Percentiles rank a stretch among this genome's conserved stretches.
Evolutionary conservation across 768 basidiomycete genomes (phyloP).

Genomic region (Daedalea quercina): DNA sequence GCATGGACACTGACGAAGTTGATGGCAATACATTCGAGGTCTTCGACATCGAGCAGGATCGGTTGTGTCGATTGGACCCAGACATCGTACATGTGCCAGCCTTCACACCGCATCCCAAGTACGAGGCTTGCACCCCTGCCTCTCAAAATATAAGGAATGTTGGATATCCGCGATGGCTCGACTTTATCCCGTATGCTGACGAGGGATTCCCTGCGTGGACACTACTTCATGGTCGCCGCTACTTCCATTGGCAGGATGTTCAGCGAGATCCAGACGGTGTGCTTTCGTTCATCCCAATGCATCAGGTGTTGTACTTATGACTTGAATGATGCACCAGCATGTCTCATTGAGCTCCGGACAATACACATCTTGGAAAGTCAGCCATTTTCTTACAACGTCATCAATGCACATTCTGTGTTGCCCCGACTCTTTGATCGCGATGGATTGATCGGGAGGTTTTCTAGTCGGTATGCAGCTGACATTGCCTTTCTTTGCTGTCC

Average conservation of each 20-base stretch:
- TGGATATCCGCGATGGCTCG: not conserved
- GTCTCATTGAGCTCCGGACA: not conserved
- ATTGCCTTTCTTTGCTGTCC: no score
- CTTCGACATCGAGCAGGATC: not conserved
- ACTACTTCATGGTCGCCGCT: no score
- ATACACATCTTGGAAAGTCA: no score
- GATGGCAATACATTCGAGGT: not conserved
- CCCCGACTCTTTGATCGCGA: no score
- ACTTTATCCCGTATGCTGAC: conserved; percentile 44
- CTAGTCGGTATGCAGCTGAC: no score
- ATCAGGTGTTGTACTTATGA: not conserved
- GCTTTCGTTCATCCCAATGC: conserved; percentile 9
- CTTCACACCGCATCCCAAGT: conserved; percentile 23
- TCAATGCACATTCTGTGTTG: no score
- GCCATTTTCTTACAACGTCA: no score
- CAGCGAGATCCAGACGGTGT: conserved; percentile 42
- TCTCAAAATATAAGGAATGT: conserved; percentile 24
- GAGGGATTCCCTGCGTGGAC: conserved; percentile 29
- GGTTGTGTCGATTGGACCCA: not conserved
- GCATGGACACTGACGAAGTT: not conserved
- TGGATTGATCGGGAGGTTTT: no score
- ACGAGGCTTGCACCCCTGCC: conserved; percentile 42
- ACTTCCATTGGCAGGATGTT: conserved; percentile 26
- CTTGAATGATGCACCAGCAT: not conserved
- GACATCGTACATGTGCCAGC: not conserved